Evolutionary conservation across 208 protist species (phyloP), one percentile per base, ranked within the genome.

Genomic region (Wallacemonas sp.): DNA sequence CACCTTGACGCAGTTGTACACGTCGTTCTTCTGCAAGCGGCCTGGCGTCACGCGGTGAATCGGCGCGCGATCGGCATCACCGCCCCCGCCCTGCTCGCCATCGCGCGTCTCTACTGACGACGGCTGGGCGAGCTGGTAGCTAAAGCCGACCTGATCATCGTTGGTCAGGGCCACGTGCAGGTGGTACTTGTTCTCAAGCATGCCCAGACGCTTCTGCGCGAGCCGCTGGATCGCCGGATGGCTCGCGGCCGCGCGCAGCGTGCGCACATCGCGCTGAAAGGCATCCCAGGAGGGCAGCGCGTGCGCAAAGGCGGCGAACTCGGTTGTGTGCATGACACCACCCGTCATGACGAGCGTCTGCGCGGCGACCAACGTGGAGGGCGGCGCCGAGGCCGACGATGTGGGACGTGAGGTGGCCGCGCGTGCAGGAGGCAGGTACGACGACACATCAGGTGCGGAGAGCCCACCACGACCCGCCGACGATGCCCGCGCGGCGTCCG

Each of bases 141-240:
- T 59, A 23, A 75, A 82, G 42, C 36, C 59, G 42, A 86, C 84
- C 57, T 91, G 72, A 62, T 92, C 84, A 61, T 95, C 89, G 52
- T 87, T 92, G 16, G 86, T 95, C 18, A 92, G 70, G 5, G 84
- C 83, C 0, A 72, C 72, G 72, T 92, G 86, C 1, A 95, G 79
- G 46, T 87, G 78, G 72, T 86, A 95, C 78, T 92, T 95, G 50
- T 76, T 85, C 74, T 95, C 86, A 20, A 95, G 55, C 86, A 95
- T 92, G n/a, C 67, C 76, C 1, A 95, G 72, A 1, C 89, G 83
- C 45, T 80, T 85, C n/a, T 62, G 72, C 0, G 81, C 69, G 65
- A 91, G 92, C 23, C 84, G 82, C 54, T 97, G 95, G 5, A 89
- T 72, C 0, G 38, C 39, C 41, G 72, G 41, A 45, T 69, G 61